phyloP scores from a whole-genome alignment of 2,329 filamentous ascomycete species.

The Trichophyton benhamiae region DNA sequence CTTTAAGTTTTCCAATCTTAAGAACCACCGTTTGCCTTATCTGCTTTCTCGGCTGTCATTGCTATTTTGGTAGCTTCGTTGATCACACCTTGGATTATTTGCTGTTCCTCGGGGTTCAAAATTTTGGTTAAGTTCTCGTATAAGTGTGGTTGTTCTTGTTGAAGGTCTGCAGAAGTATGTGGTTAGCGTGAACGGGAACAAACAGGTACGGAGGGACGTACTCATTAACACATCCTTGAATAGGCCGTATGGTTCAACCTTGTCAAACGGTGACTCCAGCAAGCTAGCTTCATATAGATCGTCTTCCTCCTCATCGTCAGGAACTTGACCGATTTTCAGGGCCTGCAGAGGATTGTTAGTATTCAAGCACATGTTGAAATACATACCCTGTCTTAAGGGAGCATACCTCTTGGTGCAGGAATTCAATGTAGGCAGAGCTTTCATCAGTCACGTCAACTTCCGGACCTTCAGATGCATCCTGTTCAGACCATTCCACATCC shows the following conservation, averaged over 20 bases:
- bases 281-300: constrained; percentile 85
- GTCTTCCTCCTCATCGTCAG: constrained; percentile 68
- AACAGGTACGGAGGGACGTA: constrained; percentile 39
- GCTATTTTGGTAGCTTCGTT: constrained; percentile 53
- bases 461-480: constrained; percentile 50
- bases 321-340: constrained; percentile 64
- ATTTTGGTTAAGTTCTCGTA: constrained; percentile 71
- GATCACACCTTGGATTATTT: constrained; percentile 65
- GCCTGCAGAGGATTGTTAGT: constrained; percentile 40
- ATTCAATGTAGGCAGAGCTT: constrained; percentile 87
- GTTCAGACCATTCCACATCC: constrained; percentile 56
- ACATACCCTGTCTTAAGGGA: constrained; percentile 8
- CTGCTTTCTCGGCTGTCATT: constrained; percentile 25
- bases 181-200: constrained; percentile 10
- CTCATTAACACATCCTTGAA: constrained; percentile 74
- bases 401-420: constrained; percentile 75
- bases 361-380: background rate
- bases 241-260: constrained; percentile 83
- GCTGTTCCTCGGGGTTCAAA: constrained; percentile 67
- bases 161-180: constrained; percentile 49
- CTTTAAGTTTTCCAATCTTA: constrained; percentile 2
- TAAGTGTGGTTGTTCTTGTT: constrained; percentile 81
- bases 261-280: constrained; percentile 87
- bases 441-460: constrained; percentile 69
- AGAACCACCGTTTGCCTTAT: constrained; percentile 21